Evolutionary conservation across 2,329 filamentous ascomycete species (phyloP).

Genomic region (Colletotrichum tropicicola): DNA sequence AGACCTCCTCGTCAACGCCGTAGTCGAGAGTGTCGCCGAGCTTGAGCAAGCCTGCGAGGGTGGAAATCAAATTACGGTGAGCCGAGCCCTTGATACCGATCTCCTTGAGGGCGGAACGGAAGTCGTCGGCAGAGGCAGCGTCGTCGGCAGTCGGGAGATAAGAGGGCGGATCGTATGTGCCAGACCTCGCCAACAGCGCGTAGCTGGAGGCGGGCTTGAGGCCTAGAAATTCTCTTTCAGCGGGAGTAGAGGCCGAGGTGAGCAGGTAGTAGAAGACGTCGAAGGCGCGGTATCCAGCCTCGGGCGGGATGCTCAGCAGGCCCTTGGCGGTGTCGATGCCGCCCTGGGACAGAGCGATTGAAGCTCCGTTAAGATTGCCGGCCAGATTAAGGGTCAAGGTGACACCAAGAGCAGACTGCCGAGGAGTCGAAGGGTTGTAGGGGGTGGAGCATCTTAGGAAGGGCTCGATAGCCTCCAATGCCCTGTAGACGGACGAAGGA

Average conservation of each 20-base stretch:
- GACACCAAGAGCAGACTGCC: slow-evolving; percentile 82
- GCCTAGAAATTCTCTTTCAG: slow-evolving; percentile 88
- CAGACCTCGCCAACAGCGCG: slow-evolving; percentile 80
- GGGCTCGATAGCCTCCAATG: slow-evolving; percentile 83
- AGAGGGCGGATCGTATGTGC: slow-evolving; percentile 84
- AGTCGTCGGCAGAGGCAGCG: slow-evolving; percentile 91
- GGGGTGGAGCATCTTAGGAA: slow-evolving; percentile 91
- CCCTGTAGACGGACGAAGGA: slow-evolving; percentile 78
- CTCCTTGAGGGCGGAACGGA: slow-evolving; percentile 83
- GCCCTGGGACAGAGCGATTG: slow-evolving; percentile 82
- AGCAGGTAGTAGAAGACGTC: slow-evolving; percentile 98
- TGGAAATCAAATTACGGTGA: slow-evolving; percentile 85
- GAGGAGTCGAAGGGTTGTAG: slow-evolving; percentile 84
- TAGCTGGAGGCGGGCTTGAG: slow-evolving; percentile 83
- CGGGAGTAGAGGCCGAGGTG: slow-evolving; percentile 87
- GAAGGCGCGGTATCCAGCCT: slow-evolving; percentile 89
- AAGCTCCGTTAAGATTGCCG: slow-evolving; percentile 80
- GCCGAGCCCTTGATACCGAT: slow-evolving; percentile 92
- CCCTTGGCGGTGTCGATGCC: slow-evolving; percentile 88
- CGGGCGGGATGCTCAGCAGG: slow-evolving; percentile 80
- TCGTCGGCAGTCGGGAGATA: slow-evolving; percentile 95
- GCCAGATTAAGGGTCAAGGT: slow-evolving; percentile 83
- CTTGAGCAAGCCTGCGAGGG: slow-evolving; percentile 86
- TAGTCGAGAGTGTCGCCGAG: slow-evolving; percentile 92
- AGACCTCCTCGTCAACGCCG: slow-evolving; percentile 80